A percentile compares a stretch with the other conserved stretches of the same genome.
Conservation (phyloP, 352 stramenopile genomes). For the Pythium brassicae region DNA sequence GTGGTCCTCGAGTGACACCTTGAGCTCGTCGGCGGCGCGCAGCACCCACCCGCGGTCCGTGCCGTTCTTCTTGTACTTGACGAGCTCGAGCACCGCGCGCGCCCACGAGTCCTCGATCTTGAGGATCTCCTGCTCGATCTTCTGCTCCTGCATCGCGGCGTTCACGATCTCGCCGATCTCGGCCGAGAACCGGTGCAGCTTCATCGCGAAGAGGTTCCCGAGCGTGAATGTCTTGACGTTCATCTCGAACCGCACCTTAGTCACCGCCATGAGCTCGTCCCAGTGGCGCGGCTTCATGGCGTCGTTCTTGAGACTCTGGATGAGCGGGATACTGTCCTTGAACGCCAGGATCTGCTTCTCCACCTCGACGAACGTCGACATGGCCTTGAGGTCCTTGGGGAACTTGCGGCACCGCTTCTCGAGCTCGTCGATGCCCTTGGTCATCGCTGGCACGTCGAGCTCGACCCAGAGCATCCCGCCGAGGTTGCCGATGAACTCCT, state of each 20-base stretch:
- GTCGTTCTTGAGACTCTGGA: constrained; percentile 93
- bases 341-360: constrained; percentile 91
- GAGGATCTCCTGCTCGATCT: constrained; percentile 92
- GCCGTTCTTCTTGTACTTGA: constrained; percentile 93
- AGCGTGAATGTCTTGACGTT: constrained; percentile 92
- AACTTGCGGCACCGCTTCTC: constrained; percentile 92
- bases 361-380: constrained; percentile 90
- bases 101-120: constrained; percentile 92
- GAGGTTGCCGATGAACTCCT: constrained; percentile 90
- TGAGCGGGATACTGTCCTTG: constrained; percentile 92
- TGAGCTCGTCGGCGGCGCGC: constrained; percentile 79
- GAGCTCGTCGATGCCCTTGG: constrained; percentile 90
- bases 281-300: constrained; percentile 91
- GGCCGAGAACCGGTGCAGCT: constrained; percentile 84
- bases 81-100: constrained; percentile 84
- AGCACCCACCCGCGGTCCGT: constrained; percentile 80
- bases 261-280: constrained; percentile 88
- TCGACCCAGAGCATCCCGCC: constrained; percentile 92
- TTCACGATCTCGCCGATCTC: constrained; percentile 94
- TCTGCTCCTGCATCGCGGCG: constrained; percentile 91
- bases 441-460: constrained; percentile 89
- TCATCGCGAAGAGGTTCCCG: constrained; percentile 90
- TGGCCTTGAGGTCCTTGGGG: constrained; percentile 86
- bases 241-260: constrained; percentile 90
- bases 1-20: constrained; percentile 81